A percentile compares a stretch with the other conserved stretches of the same genome.
These are phyloP conservation scores for Pistacia atlantica DNA, from an alignment of 345 rosid genomes.

Conservation along the genomic window DNA sequence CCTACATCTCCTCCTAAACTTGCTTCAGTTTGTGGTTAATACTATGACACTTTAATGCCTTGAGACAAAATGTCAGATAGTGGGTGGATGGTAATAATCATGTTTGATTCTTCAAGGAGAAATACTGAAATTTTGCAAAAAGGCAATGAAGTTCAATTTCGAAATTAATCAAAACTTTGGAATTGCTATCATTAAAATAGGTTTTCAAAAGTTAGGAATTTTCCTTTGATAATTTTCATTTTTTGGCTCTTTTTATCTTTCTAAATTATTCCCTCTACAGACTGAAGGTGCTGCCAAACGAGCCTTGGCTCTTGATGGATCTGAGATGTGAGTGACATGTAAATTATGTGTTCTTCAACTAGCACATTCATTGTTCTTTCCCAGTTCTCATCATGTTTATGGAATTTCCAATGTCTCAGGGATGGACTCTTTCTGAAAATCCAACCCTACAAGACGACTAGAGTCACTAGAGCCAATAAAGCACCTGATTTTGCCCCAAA, in stretches of 20 bases:
- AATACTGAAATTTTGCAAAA: neutral
- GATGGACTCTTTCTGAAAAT: constrained; percentile 83
- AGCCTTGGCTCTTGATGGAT: constrained; percentile 77
- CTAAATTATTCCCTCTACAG: constrained; percentile 31
- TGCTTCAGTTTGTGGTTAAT: neutral
- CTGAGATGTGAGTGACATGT: constrained; percentile 68
- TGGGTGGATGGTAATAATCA: neutral
- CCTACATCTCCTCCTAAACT: neutral
- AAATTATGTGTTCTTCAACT: constrained; percentile 3
- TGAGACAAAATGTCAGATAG: neutral
- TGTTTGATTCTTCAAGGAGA: neutral
- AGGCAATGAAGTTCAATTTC: neutral
- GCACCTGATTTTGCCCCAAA: constrained; percentile 57
- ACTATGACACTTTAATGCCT: neutral
- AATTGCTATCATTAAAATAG: neutral
- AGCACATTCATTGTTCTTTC: constrained; percentile 8
- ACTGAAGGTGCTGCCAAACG: constrained; percentile 81
- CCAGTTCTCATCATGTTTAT: constrained; percentile 11
- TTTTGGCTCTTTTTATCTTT: neutral
- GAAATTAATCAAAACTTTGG: neutral
- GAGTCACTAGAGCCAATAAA: constrained; percentile 38
- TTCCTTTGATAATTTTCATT: constrained; percentile 1
- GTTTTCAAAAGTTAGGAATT: neutral
- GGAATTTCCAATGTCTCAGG: constrained; percentile 47
- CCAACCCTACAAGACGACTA: constrained; percentile 65